These are phyloP conservation scores for Aspergillus olivimuriae DNA, from an alignment of 495 filamentous ascomycete genomes.

Conservation along the genomic window DNA sequence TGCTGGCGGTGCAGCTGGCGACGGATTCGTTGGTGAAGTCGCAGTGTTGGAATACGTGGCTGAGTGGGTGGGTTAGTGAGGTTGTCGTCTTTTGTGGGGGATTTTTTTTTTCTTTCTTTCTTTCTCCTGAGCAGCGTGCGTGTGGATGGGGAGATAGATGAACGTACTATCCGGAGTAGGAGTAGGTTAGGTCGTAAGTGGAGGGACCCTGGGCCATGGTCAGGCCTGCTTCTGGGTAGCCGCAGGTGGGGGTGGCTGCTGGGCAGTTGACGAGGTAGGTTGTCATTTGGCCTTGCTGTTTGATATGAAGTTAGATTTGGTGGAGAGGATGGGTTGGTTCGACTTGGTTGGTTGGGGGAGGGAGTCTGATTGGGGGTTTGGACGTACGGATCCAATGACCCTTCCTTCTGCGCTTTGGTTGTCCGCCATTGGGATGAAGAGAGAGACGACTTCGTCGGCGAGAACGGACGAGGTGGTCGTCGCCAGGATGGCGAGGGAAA, in stretches of 20 bases:
- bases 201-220: conserved; percentile 6
- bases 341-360: too few species aligned
- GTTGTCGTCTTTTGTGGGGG: too few species aligned
- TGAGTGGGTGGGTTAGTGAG: conserved; percentile 11
- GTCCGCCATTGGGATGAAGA: conserved; percentile 21
- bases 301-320: background rate
- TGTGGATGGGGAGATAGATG: background rate
- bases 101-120: background rate
- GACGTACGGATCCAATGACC: conserved; percentile 20
- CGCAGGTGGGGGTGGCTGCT: conserved; percentile 3
- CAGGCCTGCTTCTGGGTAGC: conserved; percentile 1
- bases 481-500: conserved; percentile 20
- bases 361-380: background rate
- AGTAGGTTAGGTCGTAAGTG: background rate
- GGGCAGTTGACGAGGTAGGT: conserved; percentile 11
- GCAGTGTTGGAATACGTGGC: conserved; percentile 25
- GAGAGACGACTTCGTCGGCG: conserved; percentile 24
- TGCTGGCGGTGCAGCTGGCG: conserved; percentile 20
- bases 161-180: too few species aligned
- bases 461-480: conserved; percentile 22
- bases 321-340: too few species aligned
- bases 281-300: conserved; percentile 9
- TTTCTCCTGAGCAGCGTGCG: background rate
- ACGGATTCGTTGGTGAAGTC: conserved; percentile 25
- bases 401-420: conserved; percentile 6